phyloP scores from a whole-genome alignment of 2,329 filamentous ascomycete species.

The Trichoderma hamatum region DNA sequence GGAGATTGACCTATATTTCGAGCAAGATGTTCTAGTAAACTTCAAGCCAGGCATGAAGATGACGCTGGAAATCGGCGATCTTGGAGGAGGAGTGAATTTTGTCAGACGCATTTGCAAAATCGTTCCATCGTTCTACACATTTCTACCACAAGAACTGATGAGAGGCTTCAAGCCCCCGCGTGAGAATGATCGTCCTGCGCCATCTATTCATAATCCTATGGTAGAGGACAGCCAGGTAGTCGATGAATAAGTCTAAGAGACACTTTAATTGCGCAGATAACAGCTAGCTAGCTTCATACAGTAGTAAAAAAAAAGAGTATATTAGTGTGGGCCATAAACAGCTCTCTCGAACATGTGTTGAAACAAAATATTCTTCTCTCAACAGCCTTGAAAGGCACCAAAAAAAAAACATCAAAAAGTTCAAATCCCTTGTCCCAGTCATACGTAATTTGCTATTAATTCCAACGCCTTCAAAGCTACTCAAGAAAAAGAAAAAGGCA shows the following conservation, averaged over 20 bases:
- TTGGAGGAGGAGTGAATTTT: constrained; percentile 68
- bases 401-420: neutral
- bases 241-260: constrained; percentile 28
- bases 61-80: constrained; percentile 55
- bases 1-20: constrained; percentile 63
- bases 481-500: neutral
- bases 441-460: neutral
- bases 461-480: constrained; percentile 12
- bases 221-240: constrained; percentile 32
- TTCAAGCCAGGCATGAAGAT: constrained; percentile 69
- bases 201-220: constrained; percentile 45
- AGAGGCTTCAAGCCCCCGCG: constrained; percentile 62
- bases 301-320: neutral
- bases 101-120: constrained; percentile 61
- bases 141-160: constrained; percentile 72
- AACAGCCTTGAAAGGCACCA: neutral
- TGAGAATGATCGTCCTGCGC: constrained; percentile 48
- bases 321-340: neutral
- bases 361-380: neutral
- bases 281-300: neutral
- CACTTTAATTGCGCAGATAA: neutral
- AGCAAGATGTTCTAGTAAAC: constrained; percentile 56
- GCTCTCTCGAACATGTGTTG: neutral
- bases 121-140: constrained; percentile 65
- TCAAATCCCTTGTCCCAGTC: neutral